Conservation (phyloP, 192 early-diverging fungal genomes). For the Rhizophagus sp. region DNA sequence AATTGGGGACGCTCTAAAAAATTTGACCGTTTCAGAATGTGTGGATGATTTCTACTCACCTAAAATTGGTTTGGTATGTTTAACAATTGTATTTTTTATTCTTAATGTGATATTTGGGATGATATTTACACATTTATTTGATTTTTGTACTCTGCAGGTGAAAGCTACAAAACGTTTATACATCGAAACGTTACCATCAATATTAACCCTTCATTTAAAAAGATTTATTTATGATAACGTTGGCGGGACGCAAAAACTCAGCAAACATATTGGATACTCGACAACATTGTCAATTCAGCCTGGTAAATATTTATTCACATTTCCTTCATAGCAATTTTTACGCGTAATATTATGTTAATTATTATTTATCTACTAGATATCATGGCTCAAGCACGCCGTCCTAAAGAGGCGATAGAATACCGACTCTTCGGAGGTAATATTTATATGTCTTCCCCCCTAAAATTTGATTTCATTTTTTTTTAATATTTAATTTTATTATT, state of each 20-base stretch:
- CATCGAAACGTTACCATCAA: constrained; percentile 82
- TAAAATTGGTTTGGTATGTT: constrained; percentile 38
- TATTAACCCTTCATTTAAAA: constrained; percentile 93
- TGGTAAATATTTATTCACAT: constrained; percentile 40
- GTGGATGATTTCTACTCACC: constrained; percentile 80
- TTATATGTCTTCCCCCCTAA: constrained; percentile 14
- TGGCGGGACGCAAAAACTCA: constrained; percentile 81
- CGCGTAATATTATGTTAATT: constrained; percentile 22
- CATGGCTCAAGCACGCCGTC: constrained; percentile 58
- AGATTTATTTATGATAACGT: constrained; percentile 83
- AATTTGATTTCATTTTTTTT: constrained; percentile 30
- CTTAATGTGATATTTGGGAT: no score
- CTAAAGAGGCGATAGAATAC: constrained; percentile 56
- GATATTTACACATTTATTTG: background rate
- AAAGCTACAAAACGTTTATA: constrained; percentile 81
- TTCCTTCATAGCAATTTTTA: background rate
- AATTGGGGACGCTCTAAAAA: constrained; percentile 84
- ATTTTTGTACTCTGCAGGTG: constrained; percentile 34
- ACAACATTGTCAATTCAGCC: constrained; percentile 61
- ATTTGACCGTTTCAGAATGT: constrained; percentile 73
- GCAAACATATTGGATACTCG: constrained; percentile 81
- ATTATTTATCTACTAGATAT: background rate
- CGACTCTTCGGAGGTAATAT: constrained; percentile 68
- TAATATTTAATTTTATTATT: no score
- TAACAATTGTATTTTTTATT: constrained; percentile 14